Evolutionary conservation across 2,329 filamentous ascomycete species (phyloP), one percentile per base, ranked within the genome.

Genomic region (Camptophora hylomeconis): DNA sequence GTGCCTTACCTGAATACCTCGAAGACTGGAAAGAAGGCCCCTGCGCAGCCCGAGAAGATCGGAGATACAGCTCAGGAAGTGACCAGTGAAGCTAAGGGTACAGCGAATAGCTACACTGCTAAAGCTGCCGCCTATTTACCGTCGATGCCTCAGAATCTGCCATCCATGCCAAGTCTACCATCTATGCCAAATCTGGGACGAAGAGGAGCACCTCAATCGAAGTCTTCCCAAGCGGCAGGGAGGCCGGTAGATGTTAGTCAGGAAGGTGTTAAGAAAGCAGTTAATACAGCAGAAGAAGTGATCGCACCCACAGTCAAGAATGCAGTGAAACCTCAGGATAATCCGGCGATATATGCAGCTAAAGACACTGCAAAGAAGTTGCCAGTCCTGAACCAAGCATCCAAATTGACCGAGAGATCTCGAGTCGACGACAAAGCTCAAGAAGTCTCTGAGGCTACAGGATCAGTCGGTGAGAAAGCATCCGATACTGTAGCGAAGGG

Each of bases 121-220:
- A 31, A 33, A 20, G 42, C 41, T 3, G 35, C 40, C 6, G 34
- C 33, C 5, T 43, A 44, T 18, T 14, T 36, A 18, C n/a, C n/a
- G n/a, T n/a, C n/a, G n/a, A n/a, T n/a, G n/a, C 33, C 33, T 7
- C 16, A 24, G 15, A 36, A 22, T 31, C 26, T 45, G 11, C 34
- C 37, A 12, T 39, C 34, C n/a, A 28, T 40, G 19, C 33, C 39
- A 12, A 40, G 32, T 26, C 35, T 37, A 25, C 34, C 37, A 8
- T 36, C 28, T 6, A 24, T 38, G 10, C 14, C 30, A 7, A 23
- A 30, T 20, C 24, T 8, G 42, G 49, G 56, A n/a, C 27, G 19
- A 19, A 16, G 8, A 29, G 26, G 5, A 15, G 27, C 17, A 11
- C 32, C 8, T 5, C 32, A n/a, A 24, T 22, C 16, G 30, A 36